Percentiles rank a stretch among this genome's conserved stretches.
Conservation (phyloP, 2,329 filamentous ascomycete genomes). For the Microdochium bolleyi region DNA sequence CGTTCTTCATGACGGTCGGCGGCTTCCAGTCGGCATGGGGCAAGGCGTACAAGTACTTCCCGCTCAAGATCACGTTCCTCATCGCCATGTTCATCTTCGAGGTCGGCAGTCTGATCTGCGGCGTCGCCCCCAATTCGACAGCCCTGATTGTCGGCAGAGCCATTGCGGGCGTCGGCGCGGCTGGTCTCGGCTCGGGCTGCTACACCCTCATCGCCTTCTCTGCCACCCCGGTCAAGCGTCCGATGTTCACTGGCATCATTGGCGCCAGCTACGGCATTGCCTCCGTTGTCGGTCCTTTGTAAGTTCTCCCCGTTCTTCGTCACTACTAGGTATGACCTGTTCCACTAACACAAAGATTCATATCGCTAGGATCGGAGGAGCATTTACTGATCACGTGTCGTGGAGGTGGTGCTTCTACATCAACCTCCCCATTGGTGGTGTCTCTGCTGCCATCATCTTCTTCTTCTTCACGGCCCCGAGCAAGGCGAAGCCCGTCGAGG, state of each 20-base stretch:
- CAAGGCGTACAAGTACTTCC: slow-evolving; percentile 43
- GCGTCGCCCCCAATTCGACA: slow-evolving; percentile 21
- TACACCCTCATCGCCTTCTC: slow-evolving; percentile 38
- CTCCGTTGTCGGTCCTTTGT: slow-evolving; percentile 38
- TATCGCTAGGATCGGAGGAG: slow-evolving; percentile 41
- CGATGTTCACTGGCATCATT: slow-evolving; percentile 44
- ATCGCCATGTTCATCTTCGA: slow-evolving; percentile 33
- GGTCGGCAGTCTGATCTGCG: slow-evolving; percentile 29
- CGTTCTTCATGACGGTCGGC: slow-evolving; percentile 41
- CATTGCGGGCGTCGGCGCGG: slow-evolving; percentile 41
- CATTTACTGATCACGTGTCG: slow-evolving; percentile 36
- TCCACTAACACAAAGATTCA: too few relatives aligned
- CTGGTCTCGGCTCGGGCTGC: slow-evolving; percentile 41
- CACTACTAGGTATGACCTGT: too few relatives aligned
- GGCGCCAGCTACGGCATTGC: slow-evolving; percentile 49
- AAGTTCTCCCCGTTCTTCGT: too few relatives aligned
- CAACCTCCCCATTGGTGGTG: slow-evolving; percentile 8
- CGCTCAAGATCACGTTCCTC: slow-evolving; percentile 19
- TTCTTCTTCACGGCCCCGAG: slow-evolving; percentile 3
- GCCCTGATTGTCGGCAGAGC: slow-evolving; percentile 45
- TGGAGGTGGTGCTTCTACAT: slow-evolving; percentile 24
- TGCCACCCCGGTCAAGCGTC: slow-evolving; percentile 45
- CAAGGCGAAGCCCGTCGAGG: not conserved
- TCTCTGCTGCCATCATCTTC: slow-evolving; percentile 3
- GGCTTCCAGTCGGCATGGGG: slow-evolving; percentile 37